These are phyloP conservation scores for Phytophthora meadii DNA, from an alignment of 352 stramenopile species.

Conservation along the genomic window DNA sequence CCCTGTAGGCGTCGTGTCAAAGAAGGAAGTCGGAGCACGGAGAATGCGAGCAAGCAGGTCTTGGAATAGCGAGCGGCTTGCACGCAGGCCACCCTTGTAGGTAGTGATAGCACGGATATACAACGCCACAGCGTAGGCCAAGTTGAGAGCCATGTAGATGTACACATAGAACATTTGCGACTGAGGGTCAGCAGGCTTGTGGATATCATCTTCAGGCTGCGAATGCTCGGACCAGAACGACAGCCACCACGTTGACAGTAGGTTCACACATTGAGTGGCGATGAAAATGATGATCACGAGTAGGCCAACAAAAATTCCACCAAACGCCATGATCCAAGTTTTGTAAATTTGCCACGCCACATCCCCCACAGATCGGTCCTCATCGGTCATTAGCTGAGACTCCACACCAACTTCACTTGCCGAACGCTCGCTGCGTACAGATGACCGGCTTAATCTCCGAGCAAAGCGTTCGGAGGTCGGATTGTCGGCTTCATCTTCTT, in stretches of 20 bases:
- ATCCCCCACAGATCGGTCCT: slow-evolving; percentile 70
- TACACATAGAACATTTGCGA: slow-evolving; percentile 85
- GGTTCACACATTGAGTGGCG: slow-evolving; percentile 51
- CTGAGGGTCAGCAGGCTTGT: slow-evolving; percentile 25
- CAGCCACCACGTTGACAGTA: slow-evolving; percentile 75
- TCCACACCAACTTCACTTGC: slow-evolving; percentile 36
- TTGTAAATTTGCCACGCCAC: slow-evolving; percentile 74
- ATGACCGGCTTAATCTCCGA: slow-evolving; percentile 56
- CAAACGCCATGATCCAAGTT: slow-evolving; percentile 73
- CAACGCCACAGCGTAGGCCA: slow-evolving; percentile 61
- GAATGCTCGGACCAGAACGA: slow-evolving; percentile 53
- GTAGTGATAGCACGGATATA: slow-evolving; percentile 67
- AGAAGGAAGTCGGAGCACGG: slow-evolving; percentile 77
- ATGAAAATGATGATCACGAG: slow-evolving; percentile 58
- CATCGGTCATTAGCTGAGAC: slow-evolving; percentile 65
- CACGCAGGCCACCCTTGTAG: slow-evolving; percentile 67
- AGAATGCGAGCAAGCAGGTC: slow-evolving; percentile 91
- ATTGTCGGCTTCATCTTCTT: slow-evolving; percentile 54
- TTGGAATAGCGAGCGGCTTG: slow-evolving; percentile 65
- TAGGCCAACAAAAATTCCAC: slow-evolving; percentile 54
- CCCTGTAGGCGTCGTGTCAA: slow-evolving; percentile 82
- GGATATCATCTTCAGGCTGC: slow-evolving; percentile 15
- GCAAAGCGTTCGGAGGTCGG: slow-evolving; percentile 36
- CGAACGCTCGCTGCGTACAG: slow-evolving; percentile 62
- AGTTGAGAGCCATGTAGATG: slow-evolving; percentile 82